Conservation (phyloP, 148 eudicot species). For the Rhododendron molle region DNA sequence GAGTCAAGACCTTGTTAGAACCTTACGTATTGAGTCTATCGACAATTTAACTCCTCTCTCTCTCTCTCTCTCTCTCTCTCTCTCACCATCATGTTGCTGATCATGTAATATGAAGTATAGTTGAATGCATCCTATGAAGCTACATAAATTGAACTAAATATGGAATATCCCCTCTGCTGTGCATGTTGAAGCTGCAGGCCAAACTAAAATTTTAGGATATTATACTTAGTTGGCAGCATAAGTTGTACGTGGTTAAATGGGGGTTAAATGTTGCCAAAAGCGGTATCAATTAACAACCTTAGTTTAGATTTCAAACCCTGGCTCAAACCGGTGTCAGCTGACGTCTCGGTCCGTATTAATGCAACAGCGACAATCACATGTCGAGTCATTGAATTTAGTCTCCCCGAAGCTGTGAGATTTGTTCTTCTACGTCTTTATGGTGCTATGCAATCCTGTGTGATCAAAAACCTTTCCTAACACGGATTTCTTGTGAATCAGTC, state of each 20-base stretch:
- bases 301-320: constrained; percentile 8
- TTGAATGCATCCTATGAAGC: no score
- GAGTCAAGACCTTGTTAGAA: no score
- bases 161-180: no score
- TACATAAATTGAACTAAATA: no score
- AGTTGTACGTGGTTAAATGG: background rate
- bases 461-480: background rate
- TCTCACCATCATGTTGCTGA: no score
- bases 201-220: background rate
- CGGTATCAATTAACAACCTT: background rate
- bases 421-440: background rate
- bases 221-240: background rate
- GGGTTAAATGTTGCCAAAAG: background rate
- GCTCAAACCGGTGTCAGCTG: constrained; percentile 7
- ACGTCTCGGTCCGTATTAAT: constrained; percentile 8
- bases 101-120: no score
- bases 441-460: background rate
- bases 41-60: no score
- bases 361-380: constrained; percentile 9
- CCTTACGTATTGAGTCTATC: no score
- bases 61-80: no score
- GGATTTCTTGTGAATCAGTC: background rate
- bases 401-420: background rate
- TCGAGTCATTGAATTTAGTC: constrained; percentile 4
- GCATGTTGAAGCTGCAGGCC: background rate